Evolutionary conservation across 2,329 filamentous ascomycete species (phyloP).

Genomic region (Penicillium expansum): DNA sequence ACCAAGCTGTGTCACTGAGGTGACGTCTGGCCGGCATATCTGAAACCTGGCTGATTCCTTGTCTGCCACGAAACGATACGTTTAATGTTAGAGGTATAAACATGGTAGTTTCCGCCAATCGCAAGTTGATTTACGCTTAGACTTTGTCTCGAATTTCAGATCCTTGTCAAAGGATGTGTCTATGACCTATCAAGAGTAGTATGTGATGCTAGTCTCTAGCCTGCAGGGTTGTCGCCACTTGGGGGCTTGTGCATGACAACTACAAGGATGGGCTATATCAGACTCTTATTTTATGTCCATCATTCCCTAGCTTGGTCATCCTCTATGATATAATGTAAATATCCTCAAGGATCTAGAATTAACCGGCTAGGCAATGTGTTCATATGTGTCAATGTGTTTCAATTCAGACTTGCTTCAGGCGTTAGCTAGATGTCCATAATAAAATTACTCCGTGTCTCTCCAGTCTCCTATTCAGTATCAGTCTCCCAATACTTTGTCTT

Average conservation of each 20-base stretch:
- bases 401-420: background rate
- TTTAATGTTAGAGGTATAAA: background rate
- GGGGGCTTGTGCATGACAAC: background rate
- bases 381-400: background rate
- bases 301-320: background rate
- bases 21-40: constrained; percentile 1
- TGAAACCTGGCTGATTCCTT: constrained; percentile 6
- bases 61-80: background rate
- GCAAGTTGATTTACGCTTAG: background rate
- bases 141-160: background rate
- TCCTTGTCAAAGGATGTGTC: background rate
- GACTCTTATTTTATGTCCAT: background rate
- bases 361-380: background rate
- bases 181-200: background rate
- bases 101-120: background rate
- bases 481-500: background rate
- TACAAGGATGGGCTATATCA: background rate
- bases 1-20: background rate
- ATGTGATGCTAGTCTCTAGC: background rate
- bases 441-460: background rate
- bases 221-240: background rate
- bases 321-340: background rate
- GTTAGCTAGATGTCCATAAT: background rate
- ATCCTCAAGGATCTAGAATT: background rate
- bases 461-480: background rate